Conservation (phyloP, 352 stramenopile species). For the Pythium scleroteichum region DNA sequence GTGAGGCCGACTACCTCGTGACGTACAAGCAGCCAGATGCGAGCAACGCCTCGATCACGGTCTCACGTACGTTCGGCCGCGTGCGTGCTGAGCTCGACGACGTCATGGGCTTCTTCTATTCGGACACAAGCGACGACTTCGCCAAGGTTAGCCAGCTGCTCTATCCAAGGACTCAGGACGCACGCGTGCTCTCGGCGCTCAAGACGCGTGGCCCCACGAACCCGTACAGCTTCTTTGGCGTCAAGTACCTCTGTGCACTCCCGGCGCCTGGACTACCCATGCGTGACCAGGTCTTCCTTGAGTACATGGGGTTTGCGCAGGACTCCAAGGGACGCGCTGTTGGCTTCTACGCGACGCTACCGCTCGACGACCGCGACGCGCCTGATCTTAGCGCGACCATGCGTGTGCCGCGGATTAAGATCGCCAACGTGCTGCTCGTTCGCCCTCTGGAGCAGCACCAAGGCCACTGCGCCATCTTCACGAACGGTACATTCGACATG, state of each 20-base stretch:
- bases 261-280: slow-evolving; percentile 8
- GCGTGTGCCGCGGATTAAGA: slow-evolving; percentile 11
- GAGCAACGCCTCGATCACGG: slow-evolving; percentile 1
- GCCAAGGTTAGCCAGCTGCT: slow-evolving; percentile 19
- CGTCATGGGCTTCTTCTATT: slow-evolving; percentile 26
- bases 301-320: slow-evolving; percentile 25
- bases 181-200: slow-evolving; percentile 15
- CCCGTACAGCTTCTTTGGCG: slow-evolving; percentile 16
- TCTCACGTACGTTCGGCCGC: slow-evolving; percentile 16
- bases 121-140: slow-evolving; percentile 17
- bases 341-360: slow-evolving; percentile 21
- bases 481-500: slow-evolving; percentile 13
- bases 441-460: slow-evolving; percentile 4
- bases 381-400: slow-evolving; percentile 5
- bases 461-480: slow-evolving; percentile 7
- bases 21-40: slow-evolving; percentile 17
- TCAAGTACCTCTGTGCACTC: slow-evolving; percentile 23
- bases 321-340: slow-evolving; percentile 21
- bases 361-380: slow-evolving; percentile 15
- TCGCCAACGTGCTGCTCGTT: slow-evolving; percentile 13
- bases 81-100: slow-evolving; percentile 16
- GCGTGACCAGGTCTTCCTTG: slow-evolving; percentile 15
- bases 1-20: slow-evolving; percentile 18
- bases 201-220: not conserved
- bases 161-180: slow-evolving; percentile 13